These are phyloP conservation scores for Naganishia liquefaciens DNA, from an alignment of 1,284 basidiomycete genomes.

Conservation along the genomic window DNA sequence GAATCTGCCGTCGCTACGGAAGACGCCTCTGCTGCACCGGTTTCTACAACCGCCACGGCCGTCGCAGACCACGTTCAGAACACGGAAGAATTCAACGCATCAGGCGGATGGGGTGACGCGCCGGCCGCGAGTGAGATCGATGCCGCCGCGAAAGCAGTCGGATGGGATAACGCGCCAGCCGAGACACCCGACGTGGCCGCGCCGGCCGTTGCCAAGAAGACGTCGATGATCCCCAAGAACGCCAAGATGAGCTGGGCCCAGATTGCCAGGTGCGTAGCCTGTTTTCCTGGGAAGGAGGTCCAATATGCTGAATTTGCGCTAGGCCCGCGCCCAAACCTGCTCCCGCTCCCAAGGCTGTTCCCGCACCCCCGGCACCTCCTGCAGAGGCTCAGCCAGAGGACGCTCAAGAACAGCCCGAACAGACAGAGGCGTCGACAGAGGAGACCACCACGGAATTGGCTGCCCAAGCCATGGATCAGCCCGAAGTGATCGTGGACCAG, in stretches of 20 bases:
- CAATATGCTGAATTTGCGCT: slow-evolving; percentile 60
- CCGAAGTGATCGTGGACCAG: slow-evolving; percentile 26
- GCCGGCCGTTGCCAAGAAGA: slow-evolving; percentile 39
- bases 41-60: slow-evolving; percentile 1
- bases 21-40: neutral
- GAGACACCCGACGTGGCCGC: slow-evolving; percentile 35
- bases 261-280: slow-evolving; percentile 52
- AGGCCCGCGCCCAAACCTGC: slow-evolving; percentile 63
- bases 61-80: slow-evolving; percentile 33
- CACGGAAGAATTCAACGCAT: slow-evolving; percentile 46
- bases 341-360: slow-evolving; percentile 39
- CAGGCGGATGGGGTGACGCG: slow-evolving; percentile 49
- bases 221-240: slow-evolving; percentile 35
- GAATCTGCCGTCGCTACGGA: slow-evolving; percentile 17
- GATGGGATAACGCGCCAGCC: slow-evolving; percentile 42
- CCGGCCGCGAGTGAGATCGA: slow-evolving; percentile 47
- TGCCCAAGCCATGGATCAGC: slow-evolving; percentile 29
- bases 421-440: slow-evolving; percentile 34
- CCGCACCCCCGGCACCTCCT: slow-evolving; percentile 33
- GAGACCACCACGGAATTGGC: slow-evolving; percentile 12
- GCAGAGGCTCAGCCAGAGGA: slow-evolving; percentile 35
- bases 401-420: slow-evolving; percentile 31
- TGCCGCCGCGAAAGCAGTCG: slow-evolving; percentile 44
- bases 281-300: neutral
- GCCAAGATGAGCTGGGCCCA: slow-evolving; percentile 56